These are phyloP conservation scores for Melanomma pulvis-pyrius DNA, from an alignment of 495 filamentous ascomycete genomes.

Conservation along the genomic window DNA sequence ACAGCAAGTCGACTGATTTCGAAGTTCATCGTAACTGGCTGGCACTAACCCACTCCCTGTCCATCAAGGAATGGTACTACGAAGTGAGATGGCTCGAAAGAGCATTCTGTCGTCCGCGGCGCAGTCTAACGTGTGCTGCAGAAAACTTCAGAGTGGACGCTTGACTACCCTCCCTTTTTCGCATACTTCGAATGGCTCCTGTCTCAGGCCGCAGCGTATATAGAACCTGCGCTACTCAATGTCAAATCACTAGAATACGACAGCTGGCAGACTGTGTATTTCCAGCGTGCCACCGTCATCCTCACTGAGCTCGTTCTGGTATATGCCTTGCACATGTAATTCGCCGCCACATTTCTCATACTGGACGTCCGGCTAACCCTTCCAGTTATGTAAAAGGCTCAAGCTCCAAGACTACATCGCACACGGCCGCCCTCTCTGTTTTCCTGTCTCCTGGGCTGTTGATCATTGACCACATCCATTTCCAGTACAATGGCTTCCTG, in stretches of 20 bases:
- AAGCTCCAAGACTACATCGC: conserved; percentile 73
- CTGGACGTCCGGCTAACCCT: conserved; percentile 13
- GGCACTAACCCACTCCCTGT: conserved; percentile 86
- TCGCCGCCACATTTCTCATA: not conserved
- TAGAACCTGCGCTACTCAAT: conserved; percentile 79
- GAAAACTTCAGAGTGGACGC: conserved; percentile 97
- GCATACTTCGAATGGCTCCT: conserved; percentile 94
- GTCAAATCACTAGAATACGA: conserved; percentile 81
- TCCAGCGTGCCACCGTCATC: conserved; percentile 86
- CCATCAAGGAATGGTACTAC: conserved; percentile 89
- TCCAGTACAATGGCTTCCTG: conserved; percentile 97
- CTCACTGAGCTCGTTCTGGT: conserved; percentile 80
- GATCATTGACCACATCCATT: conserved; percentile 98
- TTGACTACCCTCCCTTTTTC: conserved; percentile 98
- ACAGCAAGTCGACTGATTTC: conserved; percentile 97
- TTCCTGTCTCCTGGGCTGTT: conserved; percentile 89
- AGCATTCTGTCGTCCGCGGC: not conserved
- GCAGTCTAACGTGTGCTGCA: conserved; percentile 33
- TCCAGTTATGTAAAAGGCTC: conserved; percentile 71
- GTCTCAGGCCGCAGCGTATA: conserved; percentile 74
- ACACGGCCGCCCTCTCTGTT: conserved; percentile 85
- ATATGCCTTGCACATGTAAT: conserved; percentile 78
- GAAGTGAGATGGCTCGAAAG: conserved; percentile 58
- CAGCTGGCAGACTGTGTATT: conserved; percentile 90
- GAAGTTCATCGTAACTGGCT: conserved; percentile 99